phyloP scores from a whole-genome alignment of 164 flowering plant genomes.

The Protea cynaroides region DNA sequence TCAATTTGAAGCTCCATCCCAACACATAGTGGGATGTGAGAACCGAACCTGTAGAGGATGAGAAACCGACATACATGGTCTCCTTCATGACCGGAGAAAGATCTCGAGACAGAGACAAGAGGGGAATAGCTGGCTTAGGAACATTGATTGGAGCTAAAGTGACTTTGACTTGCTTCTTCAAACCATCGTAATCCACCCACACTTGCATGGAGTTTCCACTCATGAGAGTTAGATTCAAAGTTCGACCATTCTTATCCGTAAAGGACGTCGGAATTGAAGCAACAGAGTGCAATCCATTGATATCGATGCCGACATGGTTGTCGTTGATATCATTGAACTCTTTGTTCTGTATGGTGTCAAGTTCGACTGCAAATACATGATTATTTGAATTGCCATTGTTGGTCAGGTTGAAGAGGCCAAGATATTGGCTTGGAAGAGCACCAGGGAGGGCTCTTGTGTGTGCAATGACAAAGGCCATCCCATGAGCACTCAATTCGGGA shows the following conservation, averaged over 20 bases:
- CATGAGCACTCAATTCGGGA: not conserved
- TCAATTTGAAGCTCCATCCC: too few relatives aligned
- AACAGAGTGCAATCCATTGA: not conserved
- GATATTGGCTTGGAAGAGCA: not conserved
- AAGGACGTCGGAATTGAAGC: too few relatives aligned
- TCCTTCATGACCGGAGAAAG: too few relatives aligned
- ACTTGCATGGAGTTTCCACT: not conserved
- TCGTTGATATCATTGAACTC: slow-evolving; percentile 2
- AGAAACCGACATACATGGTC: too few relatives aligned
- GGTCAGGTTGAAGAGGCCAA: not conserved
- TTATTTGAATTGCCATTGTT: not conserved
- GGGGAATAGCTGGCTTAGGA: slow-evolving; percentile 11
- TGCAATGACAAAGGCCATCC: not conserved
- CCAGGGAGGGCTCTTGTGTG: not conserved
- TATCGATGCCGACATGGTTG: slow-evolving; percentile 4
- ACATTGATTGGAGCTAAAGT: slow-evolving; percentile 11
- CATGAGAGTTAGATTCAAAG: too few relatives aligned
- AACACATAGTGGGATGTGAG: too few relatives aligned
- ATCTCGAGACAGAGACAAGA: slow-evolving; percentile 2
- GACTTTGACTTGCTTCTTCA: slow-evolving; percentile 5
- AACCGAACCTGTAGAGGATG: too few relatives aligned
- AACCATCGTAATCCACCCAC: not conserved
- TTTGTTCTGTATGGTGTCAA: not conserved
- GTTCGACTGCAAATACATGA: slow-evolving; percentile 3
- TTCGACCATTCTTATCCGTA: not conserved